Evolutionary conservation across 495 filamentous ascomycete species (phyloP).

Genomic region (Aspergillus sclerotioniger): DNA sequence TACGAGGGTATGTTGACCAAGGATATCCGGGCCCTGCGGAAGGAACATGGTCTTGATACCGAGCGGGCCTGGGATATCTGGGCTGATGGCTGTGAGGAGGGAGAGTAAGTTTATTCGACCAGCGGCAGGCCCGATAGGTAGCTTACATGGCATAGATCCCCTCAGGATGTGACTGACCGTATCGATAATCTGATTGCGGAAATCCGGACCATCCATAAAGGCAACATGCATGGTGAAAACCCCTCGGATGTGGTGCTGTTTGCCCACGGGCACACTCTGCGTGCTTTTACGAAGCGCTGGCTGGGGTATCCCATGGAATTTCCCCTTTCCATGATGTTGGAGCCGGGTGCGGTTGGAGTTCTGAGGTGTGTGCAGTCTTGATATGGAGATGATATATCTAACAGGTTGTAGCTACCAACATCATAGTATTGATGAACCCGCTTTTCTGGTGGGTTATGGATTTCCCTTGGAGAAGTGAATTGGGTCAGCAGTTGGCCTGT

Average conservation of each 20-base stretch:
- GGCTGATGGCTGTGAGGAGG: slow-evolving; percentile 71
- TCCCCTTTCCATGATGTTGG: slow-evolving; percentile 44
- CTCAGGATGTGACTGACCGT: slow-evolving; percentile 57
- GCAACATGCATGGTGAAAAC: slow-evolving; percentile 46
- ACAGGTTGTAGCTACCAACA: slow-evolving; percentile 1
- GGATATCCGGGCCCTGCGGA: slow-evolving; percentile 61
- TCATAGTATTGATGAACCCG: slow-evolving; percentile 9
- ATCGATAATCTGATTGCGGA: slow-evolving; percentile 66
- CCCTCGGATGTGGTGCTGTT: slow-evolving; percentile 57
- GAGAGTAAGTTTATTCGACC: slow-evolving; percentile 13
- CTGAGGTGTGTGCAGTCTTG: slow-evolving; percentile 1
- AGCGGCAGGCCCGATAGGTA: too few relatives aligned
- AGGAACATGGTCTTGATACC: slow-evolving; percentile 55
- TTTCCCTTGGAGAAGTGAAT: slow-evolving; percentile 6
- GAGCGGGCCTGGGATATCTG: slow-evolving; percentile 73
- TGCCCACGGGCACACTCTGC: slow-evolving; percentile 74
- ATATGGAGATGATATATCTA: slow-evolving; percentile 23
- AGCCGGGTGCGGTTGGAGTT: slow-evolving; percentile 2
- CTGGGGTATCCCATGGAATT: slow-evolving; percentile 60
- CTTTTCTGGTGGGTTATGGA: slow-evolving; percentile 6
- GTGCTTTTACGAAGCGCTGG: slow-evolving; percentile 84
- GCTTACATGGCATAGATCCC: slow-evolving; percentile 24
- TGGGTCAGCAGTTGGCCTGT: too few relatives aligned
- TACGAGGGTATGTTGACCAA: slow-evolving; percentile 76
- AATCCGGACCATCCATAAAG: slow-evolving; percentile 55